Evolutionary conservation across 2,329 filamentous ascomycete genomes (phyloP), one percentile per base, ranked within the genome.

Genomic region (Cladophialophora bantiana): DNA sequence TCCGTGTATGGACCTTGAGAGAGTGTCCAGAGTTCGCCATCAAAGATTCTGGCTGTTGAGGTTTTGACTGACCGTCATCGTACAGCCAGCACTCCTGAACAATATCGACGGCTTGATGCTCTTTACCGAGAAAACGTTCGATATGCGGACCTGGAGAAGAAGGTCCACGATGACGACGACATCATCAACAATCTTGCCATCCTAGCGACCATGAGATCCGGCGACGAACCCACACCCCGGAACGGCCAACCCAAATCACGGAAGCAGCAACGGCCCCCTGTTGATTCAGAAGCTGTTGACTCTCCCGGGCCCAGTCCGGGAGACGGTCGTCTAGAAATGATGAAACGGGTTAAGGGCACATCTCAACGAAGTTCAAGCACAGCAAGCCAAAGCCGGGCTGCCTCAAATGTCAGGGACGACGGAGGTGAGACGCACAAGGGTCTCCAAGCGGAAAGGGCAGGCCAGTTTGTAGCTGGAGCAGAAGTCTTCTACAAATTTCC

Each of bases 401-500:
- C 68, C 13, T 26, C 65, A 18, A 81, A 79, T 69, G 64, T 78
- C 34, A 81, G 83, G 69, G 82, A 83, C 64, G 80, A 79, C 1
- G 68, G 74, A 1, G 79, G 81, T 62, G 77, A 78, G 1, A 74
- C 75, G 34, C 82, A 83, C 35, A 58, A 62, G 65, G 80, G 79
- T 6, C 77, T 80, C 2, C 70, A 77, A 36, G 80, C 81, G 4
- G 82, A 83, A 67, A 79, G 78, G 65, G 78, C 74, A 66, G 81
- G 80, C 3, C 77, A 78, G 34, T 75, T 84, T 3, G 75, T 78
- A 32, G 72, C 83, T n/a, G 82, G 82, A 5, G 80, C 81, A 13
- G 81, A 84, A 70, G 82, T 84, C 7, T 82, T 83, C 35, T 84
- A 82, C 72, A 83, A 83, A 65, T 81, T 83, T 64, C 81, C 79